Evolutionary conservation across 73 alveolate genomes (phyloP).

Genomic region (Paramecium pentaurelia): DNA sequence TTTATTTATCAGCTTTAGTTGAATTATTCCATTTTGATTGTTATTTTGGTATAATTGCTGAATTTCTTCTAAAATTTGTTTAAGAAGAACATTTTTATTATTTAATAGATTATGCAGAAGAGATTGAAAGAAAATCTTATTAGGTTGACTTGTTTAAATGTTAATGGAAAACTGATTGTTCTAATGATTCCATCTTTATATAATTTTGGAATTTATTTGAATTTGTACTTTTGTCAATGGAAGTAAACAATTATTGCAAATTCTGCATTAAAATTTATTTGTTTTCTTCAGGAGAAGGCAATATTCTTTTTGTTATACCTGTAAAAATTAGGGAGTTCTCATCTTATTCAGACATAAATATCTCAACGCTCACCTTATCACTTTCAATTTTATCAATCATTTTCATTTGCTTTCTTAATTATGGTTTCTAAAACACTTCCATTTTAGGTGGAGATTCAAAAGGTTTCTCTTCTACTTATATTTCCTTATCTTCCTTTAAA

Average conservation of each 20-base stretch:
- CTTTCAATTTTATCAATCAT: conserved; percentile 1
- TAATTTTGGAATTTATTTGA: not conserved
- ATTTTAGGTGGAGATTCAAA: not conserved
- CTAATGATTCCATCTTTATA: conserved; percentile 30
- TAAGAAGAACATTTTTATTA: not conserved
- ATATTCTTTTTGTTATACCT: not conserved
- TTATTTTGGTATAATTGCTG: not conserved
- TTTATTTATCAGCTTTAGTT: not conserved
- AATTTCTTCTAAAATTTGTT: not conserved
- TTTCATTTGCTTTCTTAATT: not conserved
- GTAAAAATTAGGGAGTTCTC: not conserved
- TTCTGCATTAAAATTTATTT: not conserved
- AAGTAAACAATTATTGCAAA: not conserved
- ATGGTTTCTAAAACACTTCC: not conserved
- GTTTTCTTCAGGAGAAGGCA: conserved; percentile 13
- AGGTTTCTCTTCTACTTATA: not conserved
- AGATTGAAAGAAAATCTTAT: not conserved
- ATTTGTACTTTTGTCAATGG: not conserved
- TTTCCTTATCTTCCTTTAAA: not conserved
- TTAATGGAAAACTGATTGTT: not conserved
- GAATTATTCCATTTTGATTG: not conserved
- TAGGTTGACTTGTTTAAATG: not conserved
- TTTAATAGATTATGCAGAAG: not conserved
- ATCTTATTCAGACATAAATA: conserved; percentile 41
- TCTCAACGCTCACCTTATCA: conserved; percentile 8